Evolutionary conservation across 176 grass and related monocot genomes (phyloP).

Genomic region (Tillandsia leiboldiana): DNA sequence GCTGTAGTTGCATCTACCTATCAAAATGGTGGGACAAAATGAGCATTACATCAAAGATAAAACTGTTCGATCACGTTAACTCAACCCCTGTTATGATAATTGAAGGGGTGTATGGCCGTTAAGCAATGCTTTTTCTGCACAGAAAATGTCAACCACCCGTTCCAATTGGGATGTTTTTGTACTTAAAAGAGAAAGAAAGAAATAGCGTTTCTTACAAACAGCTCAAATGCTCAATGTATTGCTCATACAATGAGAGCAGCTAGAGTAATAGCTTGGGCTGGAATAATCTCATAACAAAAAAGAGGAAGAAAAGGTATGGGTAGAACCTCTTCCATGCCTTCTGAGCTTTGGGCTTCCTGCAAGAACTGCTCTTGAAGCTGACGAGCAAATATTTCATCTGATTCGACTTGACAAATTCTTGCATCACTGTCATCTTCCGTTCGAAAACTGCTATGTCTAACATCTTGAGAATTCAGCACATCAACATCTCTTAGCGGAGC

Average conservation of each 20-base stretch:
- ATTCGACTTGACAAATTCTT: conserved; percentile 49
- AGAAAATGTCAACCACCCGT: too few relatives aligned
- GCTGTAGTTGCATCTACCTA: conserved; percentile 60
- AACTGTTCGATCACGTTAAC: neutral
- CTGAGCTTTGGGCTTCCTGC: conserved; percentile 33
- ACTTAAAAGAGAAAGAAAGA: too few relatives aligned
- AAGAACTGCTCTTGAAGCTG: conserved; percentile 66
- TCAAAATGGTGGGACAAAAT: conserved; percentile 15
- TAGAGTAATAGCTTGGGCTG: neutral
- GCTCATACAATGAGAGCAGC: neutral
- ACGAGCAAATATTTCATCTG: conserved; percentile 55
- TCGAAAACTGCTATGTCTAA: neutral
- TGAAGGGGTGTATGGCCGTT: too few relatives aligned
- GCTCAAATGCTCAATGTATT: too few relatives aligned
- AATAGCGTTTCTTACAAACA: too few relatives aligned
- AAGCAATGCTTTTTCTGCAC: too few relatives aligned
- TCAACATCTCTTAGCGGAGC: neutral
- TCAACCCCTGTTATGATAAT: too few relatives aligned
- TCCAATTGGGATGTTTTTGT: too few relatives aligned
- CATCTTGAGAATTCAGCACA: conserved; percentile 28
- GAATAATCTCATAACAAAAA: conserved; percentile 12
- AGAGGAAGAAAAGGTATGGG: conserved; percentile 15
- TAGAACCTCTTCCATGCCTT: conserved; percentile 44
- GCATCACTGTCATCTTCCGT: conserved; percentile 20
- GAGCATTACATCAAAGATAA: neutral